Conservation (phyloP, 1,284 basidiomycete genomes). For the Volvariella volvacea region DNA sequence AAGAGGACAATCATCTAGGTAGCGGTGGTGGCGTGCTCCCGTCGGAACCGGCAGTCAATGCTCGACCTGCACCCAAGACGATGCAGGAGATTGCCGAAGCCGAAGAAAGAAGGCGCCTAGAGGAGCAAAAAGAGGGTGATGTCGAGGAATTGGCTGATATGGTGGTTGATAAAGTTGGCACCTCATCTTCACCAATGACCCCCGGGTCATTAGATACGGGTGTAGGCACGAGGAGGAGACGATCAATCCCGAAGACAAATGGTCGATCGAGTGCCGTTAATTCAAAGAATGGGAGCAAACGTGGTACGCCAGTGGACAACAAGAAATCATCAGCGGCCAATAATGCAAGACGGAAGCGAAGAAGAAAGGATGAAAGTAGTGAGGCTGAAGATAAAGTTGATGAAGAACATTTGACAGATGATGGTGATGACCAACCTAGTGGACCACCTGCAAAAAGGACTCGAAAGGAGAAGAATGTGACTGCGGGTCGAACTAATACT, state of each 20-base stretch:
- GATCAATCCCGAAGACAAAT: too few species aligned
- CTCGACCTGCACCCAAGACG: constrained; percentile 42
- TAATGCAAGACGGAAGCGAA: constrained; percentile 1
- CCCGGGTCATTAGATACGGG: too few species aligned
- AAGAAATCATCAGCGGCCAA: neutral
- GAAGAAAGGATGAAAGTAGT: constrained; percentile 4
- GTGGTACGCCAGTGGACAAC: constrained; percentile 8
- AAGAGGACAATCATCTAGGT: too few species aligned
- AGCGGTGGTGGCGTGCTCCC: too few species aligned
- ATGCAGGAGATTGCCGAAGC: constrained; percentile 64
- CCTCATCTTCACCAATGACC: constrained; percentile 7
- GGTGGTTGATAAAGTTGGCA: neutral
- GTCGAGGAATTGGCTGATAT: constrained; percentile 11
- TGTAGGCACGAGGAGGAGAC: too few species aligned
- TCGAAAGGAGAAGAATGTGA: constrained; percentile 5
- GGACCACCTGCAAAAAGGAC: constrained; percentile 18
- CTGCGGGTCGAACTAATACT: constrained; percentile 6
- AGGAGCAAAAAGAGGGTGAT: constrained; percentile 10
- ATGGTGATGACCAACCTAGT: constrained; percentile 13
- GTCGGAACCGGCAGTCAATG: too few species aligned
- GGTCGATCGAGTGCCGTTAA: constrained; percentile 9
- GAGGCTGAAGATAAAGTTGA: neutral
- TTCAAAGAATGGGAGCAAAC: constrained; percentile 5
- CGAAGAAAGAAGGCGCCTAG: constrained; percentile 19
- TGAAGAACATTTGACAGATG: constrained; percentile 1